Conservation (phyloP, 176 grass and related monocot genomes). For the Aegilops tauschii region DNA sequence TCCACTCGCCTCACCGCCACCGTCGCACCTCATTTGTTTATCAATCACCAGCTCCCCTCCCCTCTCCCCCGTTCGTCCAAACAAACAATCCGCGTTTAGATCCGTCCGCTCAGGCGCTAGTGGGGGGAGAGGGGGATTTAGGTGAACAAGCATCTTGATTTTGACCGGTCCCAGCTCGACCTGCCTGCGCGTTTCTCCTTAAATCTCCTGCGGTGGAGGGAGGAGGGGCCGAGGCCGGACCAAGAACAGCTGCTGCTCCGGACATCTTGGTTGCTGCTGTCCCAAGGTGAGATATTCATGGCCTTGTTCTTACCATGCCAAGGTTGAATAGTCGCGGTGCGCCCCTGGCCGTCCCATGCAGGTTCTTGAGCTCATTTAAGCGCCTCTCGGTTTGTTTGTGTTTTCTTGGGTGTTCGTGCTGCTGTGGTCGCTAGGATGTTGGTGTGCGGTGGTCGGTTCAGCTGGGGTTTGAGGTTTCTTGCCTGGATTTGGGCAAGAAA, state of each 20-base stretch:
- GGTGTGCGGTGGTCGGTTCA: not conserved
- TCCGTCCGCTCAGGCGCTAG: constrained; percentile 7
- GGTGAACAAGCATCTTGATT: constrained; percentile 47
- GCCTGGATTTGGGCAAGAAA: constrained; percentile 4
- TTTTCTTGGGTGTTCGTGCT: constrained; percentile 19
- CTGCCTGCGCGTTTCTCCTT: not conserved
- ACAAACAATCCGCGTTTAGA: constrained; percentile 29
- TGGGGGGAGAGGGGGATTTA: constrained; percentile 35
- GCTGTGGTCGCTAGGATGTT: not conserved
- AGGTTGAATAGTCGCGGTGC: too few species aligned
- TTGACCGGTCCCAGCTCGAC: constrained; percentile 25
- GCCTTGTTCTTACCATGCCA: not conserved
- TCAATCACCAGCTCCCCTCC: too few species aligned
- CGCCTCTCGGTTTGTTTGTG: not conserved
- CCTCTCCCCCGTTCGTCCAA: not conserved
- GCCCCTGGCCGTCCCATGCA: not conserved
- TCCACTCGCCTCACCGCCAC: constrained; percentile 21
- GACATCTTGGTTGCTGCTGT: not conserved
- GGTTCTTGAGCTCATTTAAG: constrained; percentile 15
- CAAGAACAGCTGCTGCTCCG: constrained; percentile 20
- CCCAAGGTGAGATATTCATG: constrained; percentile 33
- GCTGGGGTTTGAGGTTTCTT: constrained; percentile 20
- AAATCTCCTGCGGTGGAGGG: constrained; percentile 19
- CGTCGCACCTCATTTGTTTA: constrained; percentile 21
- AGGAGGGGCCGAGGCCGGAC: not conserved